Percentiles rank a stretch among this genome's conserved stretches.
Conservation (phyloP, 2,329 filamentous ascomycete genomes). For the Exophiala bonariae region DNA sequence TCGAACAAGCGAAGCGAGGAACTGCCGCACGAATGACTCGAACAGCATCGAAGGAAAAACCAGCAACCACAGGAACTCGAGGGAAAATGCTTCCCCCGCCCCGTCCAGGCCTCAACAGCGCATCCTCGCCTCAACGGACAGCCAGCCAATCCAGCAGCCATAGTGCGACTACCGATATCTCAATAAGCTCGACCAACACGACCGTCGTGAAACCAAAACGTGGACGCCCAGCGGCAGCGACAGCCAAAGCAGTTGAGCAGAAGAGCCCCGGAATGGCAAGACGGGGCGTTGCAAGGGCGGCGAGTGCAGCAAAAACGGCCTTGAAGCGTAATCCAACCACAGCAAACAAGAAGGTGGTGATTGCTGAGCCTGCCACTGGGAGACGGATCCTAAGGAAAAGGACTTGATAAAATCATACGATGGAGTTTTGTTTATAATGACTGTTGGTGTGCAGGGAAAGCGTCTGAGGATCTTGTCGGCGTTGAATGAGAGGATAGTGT, state of each 20-base stretch:
- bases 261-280: conserved; percentile 11
- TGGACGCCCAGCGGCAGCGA: conserved; percentile 15
- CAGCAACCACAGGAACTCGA: conserved; percentile 6
- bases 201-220: conserved; percentile 26
- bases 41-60: conserved; percentile 27
- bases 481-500: conserved; percentile 1
- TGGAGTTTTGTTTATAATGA: neutral
- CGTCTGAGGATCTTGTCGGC: too few species aligned
- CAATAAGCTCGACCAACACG: conserved; percentile 19
- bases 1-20: conserved; percentile 26
- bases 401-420: conserved; percentile 8
- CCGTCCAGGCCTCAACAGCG: conserved; percentile 13
- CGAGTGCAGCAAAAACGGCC: conserved; percentile 19
- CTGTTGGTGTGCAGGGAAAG: neutral
- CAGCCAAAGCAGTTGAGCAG: conserved; percentile 6
- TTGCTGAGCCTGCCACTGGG: conserved; percentile 34
- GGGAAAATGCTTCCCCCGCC: conserved; percentile 29
- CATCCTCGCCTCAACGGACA: conserved; percentile 22
- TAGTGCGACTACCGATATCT: conserved; percentile 20
- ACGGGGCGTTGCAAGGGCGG: conserved; percentile 17
- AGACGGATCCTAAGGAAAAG: conserved; percentile 42
- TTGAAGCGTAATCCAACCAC: conserved; percentile 32
- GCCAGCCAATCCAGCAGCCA: conserved; percentile 23
- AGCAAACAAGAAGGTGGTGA: conserved; percentile 36
- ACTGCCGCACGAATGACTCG: conserved; percentile 23